Evolutionary conservation across 768 basidiomycete genomes (phyloP).

Genomic region (Pulveroboletus frians): DNA sequence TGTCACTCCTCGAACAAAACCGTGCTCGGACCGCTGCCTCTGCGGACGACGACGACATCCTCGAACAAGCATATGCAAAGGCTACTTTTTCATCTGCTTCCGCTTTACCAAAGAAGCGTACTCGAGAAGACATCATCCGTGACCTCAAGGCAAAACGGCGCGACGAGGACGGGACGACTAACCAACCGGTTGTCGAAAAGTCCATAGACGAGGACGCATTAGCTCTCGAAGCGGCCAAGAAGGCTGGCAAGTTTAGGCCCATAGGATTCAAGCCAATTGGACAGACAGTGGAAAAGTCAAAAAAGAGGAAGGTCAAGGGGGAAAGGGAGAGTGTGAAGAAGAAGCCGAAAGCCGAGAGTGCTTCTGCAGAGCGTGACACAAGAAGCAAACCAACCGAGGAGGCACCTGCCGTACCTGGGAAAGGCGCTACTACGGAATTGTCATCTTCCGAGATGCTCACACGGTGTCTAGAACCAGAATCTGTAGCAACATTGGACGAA

Average conservation of each 20-base stretch:
- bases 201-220: slow-evolving; percentile 18
- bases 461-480: slow-evolving; percentile 15
- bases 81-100: slow-evolving; percentile 29
- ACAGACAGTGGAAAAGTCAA: slow-evolving; percentile 38
- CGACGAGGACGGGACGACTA: slow-evolving; percentile 15
- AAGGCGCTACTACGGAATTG: background rate
- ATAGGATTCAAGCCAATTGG: slow-evolving; percentile 64
- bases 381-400: background rate
- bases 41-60: slow-evolving; percentile 69
- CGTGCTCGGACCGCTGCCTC: slow-evolving; percentile 59
- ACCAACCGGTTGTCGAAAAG: slow-evolving; percentile 8
- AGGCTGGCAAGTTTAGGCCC: slow-evolving; percentile 43
- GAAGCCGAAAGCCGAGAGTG: slow-evolving; percentile 46
- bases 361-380: slow-evolving; percentile 15
- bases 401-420: background rate
- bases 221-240: slow-evolving; percentile 35
- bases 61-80: slow-evolving; percentile 69
- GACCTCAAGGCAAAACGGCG: slow-evolving; percentile 64
- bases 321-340: slow-evolving; percentile 46
- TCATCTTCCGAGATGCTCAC: slow-evolving; percentile 3
- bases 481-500: slow-evolving; percentile 35
- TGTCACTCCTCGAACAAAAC: slow-evolving; percentile 79
- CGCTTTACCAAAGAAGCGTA: slow-evolving; percentile 54
- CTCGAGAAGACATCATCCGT: slow-evolving; percentile 69
- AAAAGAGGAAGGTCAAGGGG: slow-evolving; percentile 42